Evolutionary conservation across 306 rosid species (phyloP), one percentile per base, ranked within the genome.

Genomic region (Pueraria montana): DNA sequence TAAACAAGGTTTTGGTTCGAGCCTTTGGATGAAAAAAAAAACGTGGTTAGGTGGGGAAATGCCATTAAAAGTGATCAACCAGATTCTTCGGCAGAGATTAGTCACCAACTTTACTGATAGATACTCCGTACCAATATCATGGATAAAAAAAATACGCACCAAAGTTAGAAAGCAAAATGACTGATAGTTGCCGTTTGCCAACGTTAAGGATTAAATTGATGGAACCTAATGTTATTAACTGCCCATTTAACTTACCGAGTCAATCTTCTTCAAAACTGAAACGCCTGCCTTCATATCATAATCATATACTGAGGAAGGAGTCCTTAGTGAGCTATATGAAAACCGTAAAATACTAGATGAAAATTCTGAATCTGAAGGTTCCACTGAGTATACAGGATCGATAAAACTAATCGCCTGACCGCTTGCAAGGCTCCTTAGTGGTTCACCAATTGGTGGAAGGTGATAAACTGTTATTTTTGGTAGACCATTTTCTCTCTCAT

Each of bases 401-500:
- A 84, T 13, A 70, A 93, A 93, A 46, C 86, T 85, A 80, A 95
- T 94, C 12, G 85, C 83, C 32, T 81, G 90, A 27, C 94, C 96
- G 53, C 81, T 86, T 67, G 88, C 84, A 85, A 95, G 96, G 55
- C 78, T 87, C 68, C 69, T 81, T 72, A 91, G 92, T 11, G 91
- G 89, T 65, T 92, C 96, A 80, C 93, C 96, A 75, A 67, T 76
- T 82, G 90, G 87, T 8, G 96, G 96, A 86, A 93, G 98, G 61
- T 81, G 84, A 89, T 93, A 86, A 80, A 91, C 81, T 68, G 71
- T 88, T 70, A 93, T 61, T 86, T 89, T 95, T 82, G 46, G 99
- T 20, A 93, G 94, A 72, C 98, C 98, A 49, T 89, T 88, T 90
- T 93, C 97, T 75, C 98, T 91, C 86, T 89, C 98, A 76, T 84